A percentile compares a stretch with the other conserved stretches of the same genome.
Evolutionary conservation across 148 eudicot species (phyloP).

Genomic region (Mesembryanthemum crystallinum): DNA sequence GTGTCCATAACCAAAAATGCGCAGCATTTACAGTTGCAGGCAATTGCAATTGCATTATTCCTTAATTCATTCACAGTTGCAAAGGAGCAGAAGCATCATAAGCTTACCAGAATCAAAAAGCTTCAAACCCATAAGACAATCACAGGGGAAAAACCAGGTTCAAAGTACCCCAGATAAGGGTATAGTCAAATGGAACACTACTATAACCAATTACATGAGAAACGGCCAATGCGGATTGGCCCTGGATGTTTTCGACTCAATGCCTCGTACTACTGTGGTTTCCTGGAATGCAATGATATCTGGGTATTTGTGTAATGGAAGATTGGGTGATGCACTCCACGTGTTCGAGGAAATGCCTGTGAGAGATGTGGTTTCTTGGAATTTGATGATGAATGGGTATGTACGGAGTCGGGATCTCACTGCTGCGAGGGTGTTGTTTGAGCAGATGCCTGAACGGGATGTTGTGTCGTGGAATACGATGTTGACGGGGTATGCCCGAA

Average conservation of each 20-base stretch:
- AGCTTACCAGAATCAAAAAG: no score
- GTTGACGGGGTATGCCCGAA: conserved; percentile 49
- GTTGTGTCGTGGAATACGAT: conserved; percentile 54
- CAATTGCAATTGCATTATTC: not conserved
- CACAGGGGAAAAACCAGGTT: conserved; percentile 1
- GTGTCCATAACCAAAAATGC: no score
- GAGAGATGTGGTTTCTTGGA: conserved; percentile 52
- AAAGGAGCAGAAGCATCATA: not conserved
- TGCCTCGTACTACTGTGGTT: conserved; percentile 39
- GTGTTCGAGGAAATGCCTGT: conserved; percentile 51
- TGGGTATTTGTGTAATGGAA: conserved; percentile 38
- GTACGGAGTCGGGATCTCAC: conserved; percentile 28
- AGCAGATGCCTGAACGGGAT: conserved; percentile 43
- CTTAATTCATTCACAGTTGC: not conserved
- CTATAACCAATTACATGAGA: conserved; percentile 47
- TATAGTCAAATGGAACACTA: conserved; percentile 41
- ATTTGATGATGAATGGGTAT: conserved; percentile 47
- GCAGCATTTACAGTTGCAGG: conserved; percentile 2
- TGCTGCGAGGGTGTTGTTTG: conserved; percentile 40
- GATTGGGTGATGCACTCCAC: conserved; percentile 31
- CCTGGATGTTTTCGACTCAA: conserved; percentile 34
- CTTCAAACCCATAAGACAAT: not conserved
- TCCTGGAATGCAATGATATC: conserved; percentile 56
- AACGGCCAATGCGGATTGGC: conserved; percentile 43
- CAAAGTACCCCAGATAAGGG: conserved; percentile 22